Conservation (phyloP, 176 grass and related monocot genomes). For the Musa schizocarpa region DNA sequence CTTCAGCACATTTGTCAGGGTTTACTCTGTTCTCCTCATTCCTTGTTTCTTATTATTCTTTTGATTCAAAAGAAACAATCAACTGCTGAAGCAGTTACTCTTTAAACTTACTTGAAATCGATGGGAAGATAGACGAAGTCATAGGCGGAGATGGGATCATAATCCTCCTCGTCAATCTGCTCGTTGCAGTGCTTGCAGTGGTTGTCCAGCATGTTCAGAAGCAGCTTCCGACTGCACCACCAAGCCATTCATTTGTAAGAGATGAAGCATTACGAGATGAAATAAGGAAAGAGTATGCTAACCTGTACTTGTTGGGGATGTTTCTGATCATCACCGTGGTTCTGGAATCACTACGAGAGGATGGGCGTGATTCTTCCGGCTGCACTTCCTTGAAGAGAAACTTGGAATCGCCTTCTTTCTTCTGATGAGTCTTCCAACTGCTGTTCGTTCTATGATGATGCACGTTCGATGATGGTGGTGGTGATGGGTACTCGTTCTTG, state of each 20-base stretch:
- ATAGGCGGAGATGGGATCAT: conserved; percentile 69
- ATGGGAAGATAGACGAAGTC: conserved; percentile 99
- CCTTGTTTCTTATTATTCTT: neutral
- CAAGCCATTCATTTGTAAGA: neutral
- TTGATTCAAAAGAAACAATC: too few relatives aligned
- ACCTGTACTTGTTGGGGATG: conserved; percentile 99
- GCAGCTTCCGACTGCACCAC: conserved; percentile 72
- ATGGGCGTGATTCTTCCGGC: conserved; percentile 4
- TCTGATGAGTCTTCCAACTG: neutral
- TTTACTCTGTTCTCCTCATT: neutral
- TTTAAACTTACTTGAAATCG: conserved; percentile 89
- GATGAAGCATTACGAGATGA: neutral
- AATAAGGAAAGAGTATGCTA: neutral
- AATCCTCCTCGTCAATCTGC: conserved; percentile 34
- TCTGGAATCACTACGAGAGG: conserved; percentile 42
- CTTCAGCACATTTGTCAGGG: neutral
- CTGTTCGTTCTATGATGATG: conserved; percentile 29
- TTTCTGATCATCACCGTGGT: conserved; percentile 98
- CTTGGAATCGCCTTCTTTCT: conserved; percentile 38
- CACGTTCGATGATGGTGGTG: conserved; percentile 7
- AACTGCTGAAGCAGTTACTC: too few relatives aligned
- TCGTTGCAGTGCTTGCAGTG: conserved; percentile 91
- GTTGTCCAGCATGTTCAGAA: conserved; percentile 92
- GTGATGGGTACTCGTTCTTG: neutral
- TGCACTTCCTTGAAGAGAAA: conserved; percentile 74